Evolutionary conservation across 1,284 basidiomycete genomes (phyloP).

Genomic region (Leccinum fuscescens): DNA sequence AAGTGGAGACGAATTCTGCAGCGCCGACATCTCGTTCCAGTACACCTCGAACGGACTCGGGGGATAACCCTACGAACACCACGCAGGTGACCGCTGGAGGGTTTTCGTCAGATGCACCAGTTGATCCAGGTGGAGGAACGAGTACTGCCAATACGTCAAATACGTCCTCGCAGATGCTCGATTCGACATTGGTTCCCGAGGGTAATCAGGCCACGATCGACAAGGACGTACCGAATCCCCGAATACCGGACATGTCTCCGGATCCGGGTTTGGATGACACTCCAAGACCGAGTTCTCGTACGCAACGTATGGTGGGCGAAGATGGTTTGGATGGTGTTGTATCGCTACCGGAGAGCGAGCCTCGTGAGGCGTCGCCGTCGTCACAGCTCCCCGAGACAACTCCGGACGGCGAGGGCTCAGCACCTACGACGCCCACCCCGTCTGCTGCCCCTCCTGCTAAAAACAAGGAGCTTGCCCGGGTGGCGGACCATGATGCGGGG

Average conservation of each 20-base stretch:
- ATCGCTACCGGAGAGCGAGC: not conserved
- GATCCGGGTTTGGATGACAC: conserved; percentile 15
- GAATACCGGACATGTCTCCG: not conserved
- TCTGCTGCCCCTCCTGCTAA: not conserved
- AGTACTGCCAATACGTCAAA: not conserved
- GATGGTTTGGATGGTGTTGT: conserved; percentile 1
- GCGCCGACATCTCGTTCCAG: conserved; percentile 13
- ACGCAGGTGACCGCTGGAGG: not conserved
- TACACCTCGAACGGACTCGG: conserved; percentile 23
- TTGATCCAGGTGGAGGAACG: conserved; percentile 25
- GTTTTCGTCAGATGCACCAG: conserved; percentile 9
- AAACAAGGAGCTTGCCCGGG: conserved; percentile 27
- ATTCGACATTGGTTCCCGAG: conserved; percentile 5
- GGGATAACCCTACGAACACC: not conserved
- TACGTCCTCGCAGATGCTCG: conserved; percentile 4
- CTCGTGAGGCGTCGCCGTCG: conserved; percentile 3
- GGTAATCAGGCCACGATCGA: not conserved
- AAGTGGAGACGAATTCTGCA: conserved; percentile 2
- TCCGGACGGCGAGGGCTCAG: conserved; percentile 2
- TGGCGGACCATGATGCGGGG: conserved; percentile 22
- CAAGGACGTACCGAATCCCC: not conserved
- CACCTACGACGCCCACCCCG: not conserved
- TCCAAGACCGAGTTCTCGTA: conserved; percentile 16
- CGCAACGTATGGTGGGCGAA: not conserved
- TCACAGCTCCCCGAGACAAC: conserved; percentile 9